phyloP scores from a whole-genome alignment of 768 basidiomycete species.

The Mycena indigotica region DNA sequence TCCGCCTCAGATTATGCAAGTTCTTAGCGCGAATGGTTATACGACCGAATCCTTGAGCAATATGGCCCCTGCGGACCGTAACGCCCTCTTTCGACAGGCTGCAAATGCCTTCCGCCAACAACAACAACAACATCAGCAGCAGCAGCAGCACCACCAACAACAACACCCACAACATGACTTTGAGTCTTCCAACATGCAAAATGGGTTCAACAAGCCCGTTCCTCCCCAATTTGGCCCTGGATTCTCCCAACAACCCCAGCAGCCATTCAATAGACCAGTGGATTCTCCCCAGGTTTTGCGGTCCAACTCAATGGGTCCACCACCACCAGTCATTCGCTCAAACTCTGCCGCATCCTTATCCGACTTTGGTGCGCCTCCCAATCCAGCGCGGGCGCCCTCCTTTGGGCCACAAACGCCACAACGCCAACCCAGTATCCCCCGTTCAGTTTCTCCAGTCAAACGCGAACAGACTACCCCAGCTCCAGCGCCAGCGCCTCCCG shows the following conservation, averaged over 20 bases:
- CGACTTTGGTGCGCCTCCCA: background rate
- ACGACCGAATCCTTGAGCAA: slow-evolving; percentile 12
- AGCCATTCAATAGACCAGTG: slow-evolving; percentile 15
- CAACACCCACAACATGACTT: slow-evolving; percentile 12
- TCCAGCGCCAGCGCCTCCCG: slow-evolving; percentile 8
- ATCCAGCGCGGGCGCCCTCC: slow-evolving; percentile 3
- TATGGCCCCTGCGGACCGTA: slow-evolving; percentile 16
- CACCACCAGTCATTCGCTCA: slow-evolving; percentile 9
- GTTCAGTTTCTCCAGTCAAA: slow-evolving; percentile 19
- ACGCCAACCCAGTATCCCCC: slow-evolving; percentile 6
- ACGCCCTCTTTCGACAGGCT: slow-evolving; percentile 1
- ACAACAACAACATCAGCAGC: slow-evolving; percentile 10
- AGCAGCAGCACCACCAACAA: slow-evolving; percentile 9
- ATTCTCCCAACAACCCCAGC: slow-evolving; percentile 5
- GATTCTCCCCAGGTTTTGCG: slow-evolving; percentile 15
- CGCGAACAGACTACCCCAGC: background rate
- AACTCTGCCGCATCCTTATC: slow-evolving; percentile 12
- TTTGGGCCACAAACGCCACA: slow-evolving; percentile 16
- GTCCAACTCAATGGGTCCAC: slow-evolving; percentile 21
- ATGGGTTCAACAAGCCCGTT: slow-evolving; percentile 11
- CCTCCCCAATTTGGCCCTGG: slow-evolving; percentile 18
- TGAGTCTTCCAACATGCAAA: slow-evolving; percentile 10
- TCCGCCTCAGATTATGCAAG: background rate
- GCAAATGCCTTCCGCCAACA: background rate
- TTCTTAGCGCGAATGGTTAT: slow-evolving; percentile 19